Evolutionary conservation across 257 asterid species (phyloP).

Genomic region (Primulina tabacum): DNA sequence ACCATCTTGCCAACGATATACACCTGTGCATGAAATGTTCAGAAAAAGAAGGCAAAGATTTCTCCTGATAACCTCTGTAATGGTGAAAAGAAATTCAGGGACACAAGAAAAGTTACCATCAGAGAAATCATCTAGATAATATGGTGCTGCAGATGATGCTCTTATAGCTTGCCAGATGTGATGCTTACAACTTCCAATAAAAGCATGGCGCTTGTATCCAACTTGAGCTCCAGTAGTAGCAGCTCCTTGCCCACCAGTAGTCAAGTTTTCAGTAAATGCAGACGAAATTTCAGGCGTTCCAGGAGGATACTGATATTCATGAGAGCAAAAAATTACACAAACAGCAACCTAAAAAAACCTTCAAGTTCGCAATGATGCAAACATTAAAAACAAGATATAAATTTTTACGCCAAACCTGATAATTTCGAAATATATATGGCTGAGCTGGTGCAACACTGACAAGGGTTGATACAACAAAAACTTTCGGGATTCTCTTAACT

Average conservation of each 20-base stretch:
- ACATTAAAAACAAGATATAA: constrained; percentile 17
- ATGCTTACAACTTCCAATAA: constrained; percentile 97
- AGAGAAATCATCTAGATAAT: constrained; percentile 95
- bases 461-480: constrained; percentile 91
- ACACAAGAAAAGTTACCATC: constrained; percentile 57
- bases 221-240: constrained; percentile 71
- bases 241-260: constrained; percentile 56
- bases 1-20: constrained; percentile 97
- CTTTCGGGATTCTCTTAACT: constrained; percentile 84
- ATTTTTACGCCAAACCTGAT: constrained; percentile 59
- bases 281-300: constrained; percentile 91
- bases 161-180: constrained; percentile 95
- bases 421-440: constrained; percentile 97
- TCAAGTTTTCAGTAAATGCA: constrained; percentile 61
- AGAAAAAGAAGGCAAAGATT: constrained; percentile 25
- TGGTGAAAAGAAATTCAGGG: constrained; percentile 22
- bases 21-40: constrained; percentile 42
- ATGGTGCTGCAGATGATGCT: constrained; percentile 99
- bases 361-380: constrained; percentile 16
- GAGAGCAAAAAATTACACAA: constrained; percentile 20
- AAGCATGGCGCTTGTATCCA: constrained; percentile 79
- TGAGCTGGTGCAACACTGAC: constrained; percentile 96
- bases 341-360: constrained; percentile 15
- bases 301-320: constrained; percentile 77
- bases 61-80: constrained; percentile 22